phyloP scores from a whole-genome alignment of 306 rosid species.

The Acacia crassicarpa region DNA sequence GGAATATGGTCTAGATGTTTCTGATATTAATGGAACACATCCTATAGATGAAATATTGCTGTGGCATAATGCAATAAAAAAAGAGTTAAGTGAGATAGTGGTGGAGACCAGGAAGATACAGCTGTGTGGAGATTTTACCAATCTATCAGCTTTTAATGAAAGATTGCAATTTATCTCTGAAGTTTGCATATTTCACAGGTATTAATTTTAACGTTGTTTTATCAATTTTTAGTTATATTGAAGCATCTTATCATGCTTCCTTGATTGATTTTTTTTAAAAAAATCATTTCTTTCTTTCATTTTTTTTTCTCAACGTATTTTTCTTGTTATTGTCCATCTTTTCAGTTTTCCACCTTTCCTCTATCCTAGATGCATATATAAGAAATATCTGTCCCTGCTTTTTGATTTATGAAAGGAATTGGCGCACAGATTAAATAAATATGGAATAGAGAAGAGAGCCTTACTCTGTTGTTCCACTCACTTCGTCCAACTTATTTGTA shows the following conservation, averaged over 20 bases:
- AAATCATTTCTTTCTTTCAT: neutral
- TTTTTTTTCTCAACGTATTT: neutral
- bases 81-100: constrained; percentile 80
- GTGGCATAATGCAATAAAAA: constrained; percentile 95
- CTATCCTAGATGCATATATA: neutral
- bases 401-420: neutral
- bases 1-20: constrained; percentile 58
- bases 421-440: neutral
- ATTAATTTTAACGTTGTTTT: constrained; percentile 27
- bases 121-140: constrained; percentile 68
- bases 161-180: constrained; percentile 95
- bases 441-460: neutral
- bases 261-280: constrained; percentile 6
- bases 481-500: neutral
- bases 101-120: constrained; percentile 59
- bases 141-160: constrained; percentile 83
- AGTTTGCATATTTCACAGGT: constrained; percentile 99
- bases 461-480: neutral
- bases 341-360: neutral
- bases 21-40: constrained; percentile 56
- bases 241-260: constrained; percentile 26
- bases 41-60: constrained; percentile 94
- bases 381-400: neutral
- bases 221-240: constrained; percentile 17
- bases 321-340: neutral